Percentiles rank a stretch among this genome's conserved stretches.
phyloP scores from a whole-genome alignment of 2,329 filamentous ascomycete genomes.

The Aspergillus quadrilineatus region DNA sequence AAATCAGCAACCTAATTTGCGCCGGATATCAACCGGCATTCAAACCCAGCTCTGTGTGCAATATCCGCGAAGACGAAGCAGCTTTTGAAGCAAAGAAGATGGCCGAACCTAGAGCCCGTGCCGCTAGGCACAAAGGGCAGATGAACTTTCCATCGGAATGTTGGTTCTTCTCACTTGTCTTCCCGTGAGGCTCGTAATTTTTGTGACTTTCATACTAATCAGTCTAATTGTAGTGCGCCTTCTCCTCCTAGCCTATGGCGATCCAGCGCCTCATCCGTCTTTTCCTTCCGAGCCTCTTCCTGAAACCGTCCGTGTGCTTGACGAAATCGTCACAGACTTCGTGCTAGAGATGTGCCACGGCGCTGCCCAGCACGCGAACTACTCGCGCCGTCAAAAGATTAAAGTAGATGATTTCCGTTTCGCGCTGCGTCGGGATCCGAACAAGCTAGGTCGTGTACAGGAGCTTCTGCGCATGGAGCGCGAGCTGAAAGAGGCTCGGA shows the following conservation, averaged over 20 bases:
- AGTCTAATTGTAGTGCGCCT: slow-evolving; percentile 35
- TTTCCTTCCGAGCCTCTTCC: slow-evolving; percentile 75
- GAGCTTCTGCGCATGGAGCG: slow-evolving; percentile 87
- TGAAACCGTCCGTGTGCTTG: slow-evolving; percentile 80
- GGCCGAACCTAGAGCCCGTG: slow-evolving; percentile 75
- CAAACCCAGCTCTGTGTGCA: slow-evolving; percentile 8
- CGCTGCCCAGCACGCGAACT: slow-evolving; percentile 79
- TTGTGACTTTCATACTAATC: background rate
- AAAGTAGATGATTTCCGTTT: slow-evolving; percentile 99
- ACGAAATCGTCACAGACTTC: slow-evolving; percentile 96
- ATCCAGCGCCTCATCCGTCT: slow-evolving; percentile 52
- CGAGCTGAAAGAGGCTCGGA: slow-evolving; percentile 78
- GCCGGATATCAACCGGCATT: slow-evolving; percentile 26
- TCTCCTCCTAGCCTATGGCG: slow-evolving; percentile 47
- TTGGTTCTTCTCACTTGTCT: slow-evolving; percentile 41
- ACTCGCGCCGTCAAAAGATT: slow-evolving; percentile 89
- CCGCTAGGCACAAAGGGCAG: slow-evolving; percentile 76
- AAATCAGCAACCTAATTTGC: slow-evolving; percentile 22
- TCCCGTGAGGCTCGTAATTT: background rate
- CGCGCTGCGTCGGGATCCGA: slow-evolving; percentile 78
- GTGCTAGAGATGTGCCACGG: slow-evolving; percentile 91
- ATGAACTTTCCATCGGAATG: slow-evolving; percentile 76
- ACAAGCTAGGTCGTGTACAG: slow-evolving; percentile 83
- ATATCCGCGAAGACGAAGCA: background rate
- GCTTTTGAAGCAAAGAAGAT: slow-evolving; percentile 29